A percentile compares a stretch with the other conserved stretches of the same genome.
These are phyloP conservation scores for Ganoderma lucidum DNA, from an alignment of 1,284 basidiomycete genomes.

Conservation along the genomic window DNA sequence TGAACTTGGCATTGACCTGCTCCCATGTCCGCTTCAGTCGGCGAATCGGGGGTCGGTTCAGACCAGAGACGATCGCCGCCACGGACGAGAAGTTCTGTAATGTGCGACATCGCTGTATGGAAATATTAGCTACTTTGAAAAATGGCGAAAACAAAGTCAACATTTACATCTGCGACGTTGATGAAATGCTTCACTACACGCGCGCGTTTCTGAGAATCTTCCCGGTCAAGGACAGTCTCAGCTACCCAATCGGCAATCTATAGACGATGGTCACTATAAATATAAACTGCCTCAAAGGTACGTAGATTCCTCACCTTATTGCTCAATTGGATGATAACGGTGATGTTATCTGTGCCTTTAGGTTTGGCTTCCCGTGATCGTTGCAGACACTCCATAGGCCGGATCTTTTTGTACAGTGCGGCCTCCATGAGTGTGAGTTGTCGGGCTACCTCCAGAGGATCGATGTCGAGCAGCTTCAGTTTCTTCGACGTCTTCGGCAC, in stretches of 20 bases:
- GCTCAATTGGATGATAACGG: conserved; percentile 90
- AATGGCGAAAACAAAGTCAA: not conserved
- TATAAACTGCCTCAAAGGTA: not conserved
- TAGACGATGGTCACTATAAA: not conserved
- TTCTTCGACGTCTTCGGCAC: conserved; percentile 79
- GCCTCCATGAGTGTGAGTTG: conserved; percentile 96
- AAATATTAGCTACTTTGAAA: not conserved
- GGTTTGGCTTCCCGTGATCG: conserved; percentile 79
- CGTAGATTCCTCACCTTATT: conserved; percentile 71
- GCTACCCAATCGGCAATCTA: conserved; percentile 96
- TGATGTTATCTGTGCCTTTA: conserved; percentile 84
- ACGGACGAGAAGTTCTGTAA: conserved; percentile 97
- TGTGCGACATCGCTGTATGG: conserved; percentile 80
- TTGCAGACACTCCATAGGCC: conserved; percentile 90
- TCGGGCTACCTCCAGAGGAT: conserved; percentile 92
- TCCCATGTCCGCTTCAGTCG: conserved; percentile 97
- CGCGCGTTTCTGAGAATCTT: conserved; percentile 88
- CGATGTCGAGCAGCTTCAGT: conserved; percentile 86
- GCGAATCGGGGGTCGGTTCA: conserved; percentile 94
- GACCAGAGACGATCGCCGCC: conserved; percentile 94
- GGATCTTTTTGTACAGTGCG: conserved; percentile 87
- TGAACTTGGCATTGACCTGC: conserved; percentile 77
- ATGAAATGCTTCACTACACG: conserved; percentile 92
- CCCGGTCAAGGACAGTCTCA: conserved; percentile 85
- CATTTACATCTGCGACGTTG: conserved; percentile 88